These are phyloP conservation scores for Puya raimondii DNA, from an alignment of 176 grass and related monocot species.

Conservation along the genomic window DNA sequence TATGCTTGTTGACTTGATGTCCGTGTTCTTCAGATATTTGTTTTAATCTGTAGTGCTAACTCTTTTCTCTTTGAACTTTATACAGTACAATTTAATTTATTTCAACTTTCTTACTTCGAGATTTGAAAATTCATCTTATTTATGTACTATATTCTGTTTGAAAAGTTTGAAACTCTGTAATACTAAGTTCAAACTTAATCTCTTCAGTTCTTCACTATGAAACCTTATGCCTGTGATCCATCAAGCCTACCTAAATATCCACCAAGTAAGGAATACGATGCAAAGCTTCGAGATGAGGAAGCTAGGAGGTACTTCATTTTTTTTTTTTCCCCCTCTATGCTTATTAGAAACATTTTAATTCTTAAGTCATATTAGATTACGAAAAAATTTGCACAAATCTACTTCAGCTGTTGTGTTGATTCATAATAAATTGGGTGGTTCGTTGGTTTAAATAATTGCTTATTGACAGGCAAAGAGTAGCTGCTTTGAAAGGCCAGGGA, in stretches of 20 bases:
- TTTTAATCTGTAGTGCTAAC: not conserved
- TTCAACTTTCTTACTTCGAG: not conserved
- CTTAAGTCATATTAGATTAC: not conserved
- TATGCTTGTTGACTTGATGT: not conserved
- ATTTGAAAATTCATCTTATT: not conserved
- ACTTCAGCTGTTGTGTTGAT: not conserved
- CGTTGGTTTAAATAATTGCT: slow-evolving; percentile 6
- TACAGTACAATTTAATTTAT: not conserved
- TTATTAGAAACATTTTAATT: not conserved
- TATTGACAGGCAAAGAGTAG: slow-evolving; percentile 71
- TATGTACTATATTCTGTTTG: slow-evolving; percentile 3
- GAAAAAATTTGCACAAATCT: not conserved
- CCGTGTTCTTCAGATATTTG: not conserved
- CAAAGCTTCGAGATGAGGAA: slow-evolving; percentile 92
- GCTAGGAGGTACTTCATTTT: slow-evolving; percentile 55
- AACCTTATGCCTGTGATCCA: slow-evolving; percentile 86
- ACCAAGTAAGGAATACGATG: slow-evolving; percentile 97
- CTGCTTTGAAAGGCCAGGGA: slow-evolving; percentile 59
- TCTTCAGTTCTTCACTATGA: slow-evolving; percentile 49
- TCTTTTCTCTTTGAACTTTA: not conserved
- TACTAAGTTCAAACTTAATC: slow-evolving; percentile 1
- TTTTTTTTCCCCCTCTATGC: not conserved
- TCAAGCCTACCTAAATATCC: slow-evolving; percentile 95
- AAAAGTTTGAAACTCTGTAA: slow-evolving; percentile 1
- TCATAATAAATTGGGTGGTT: not conserved